Evolutionary conservation across 371 early-diverging fungal genomes (phyloP).

Genomic region (Mucor ambiguus): DNA sequence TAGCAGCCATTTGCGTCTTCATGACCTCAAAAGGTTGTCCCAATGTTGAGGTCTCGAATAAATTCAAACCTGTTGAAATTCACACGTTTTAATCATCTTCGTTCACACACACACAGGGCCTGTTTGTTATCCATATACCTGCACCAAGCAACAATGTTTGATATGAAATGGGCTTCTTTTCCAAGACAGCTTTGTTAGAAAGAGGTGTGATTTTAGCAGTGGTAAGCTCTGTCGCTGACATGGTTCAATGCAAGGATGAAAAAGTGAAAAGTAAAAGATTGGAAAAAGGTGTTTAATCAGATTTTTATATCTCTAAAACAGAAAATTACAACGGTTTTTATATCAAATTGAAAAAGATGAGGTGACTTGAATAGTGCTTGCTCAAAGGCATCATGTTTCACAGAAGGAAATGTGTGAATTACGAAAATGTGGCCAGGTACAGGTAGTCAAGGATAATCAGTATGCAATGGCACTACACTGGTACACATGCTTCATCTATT

Average conservation of each 20-base stretch:
- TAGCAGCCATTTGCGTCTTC: slow-evolving; percentile 88
- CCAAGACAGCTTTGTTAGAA: slow-evolving; percentile 17
- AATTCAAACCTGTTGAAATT: slow-evolving; percentile 19
- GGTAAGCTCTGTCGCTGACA: not conserved
- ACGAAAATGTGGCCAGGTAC: too few relatives aligned
- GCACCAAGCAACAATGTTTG: slow-evolving; percentile 67
- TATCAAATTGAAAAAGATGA: not conserved
- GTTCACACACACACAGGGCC: not conserved
- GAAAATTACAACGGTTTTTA: too few relatives aligned
- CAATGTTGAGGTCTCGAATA: slow-evolving; percentile 27
- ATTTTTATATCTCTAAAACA: not conserved
- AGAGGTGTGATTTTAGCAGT: not conserved
- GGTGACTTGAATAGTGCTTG: not conserved
- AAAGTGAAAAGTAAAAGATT: not conserved
- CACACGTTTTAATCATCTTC: slow-evolving; percentile 12
- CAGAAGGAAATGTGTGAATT: not conserved
- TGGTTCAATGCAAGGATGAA: not conserved
- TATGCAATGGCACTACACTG: too few relatives aligned
- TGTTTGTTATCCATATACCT: slow-evolving; percentile 25
- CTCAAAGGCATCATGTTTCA: not conserved
- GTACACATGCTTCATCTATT: too few relatives aligned
- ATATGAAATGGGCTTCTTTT: slow-evolving; percentile 69
- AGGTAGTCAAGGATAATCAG: too few relatives aligned
- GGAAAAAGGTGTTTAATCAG: not conserved
- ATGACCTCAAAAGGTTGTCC: slow-evolving; percentile 51